Percentiles rank a stretch among this genome's conserved stretches.
Conservation (phyloP, 2,329 filamentous ascomycete genomes). For the Fusarium setosum region DNA sequence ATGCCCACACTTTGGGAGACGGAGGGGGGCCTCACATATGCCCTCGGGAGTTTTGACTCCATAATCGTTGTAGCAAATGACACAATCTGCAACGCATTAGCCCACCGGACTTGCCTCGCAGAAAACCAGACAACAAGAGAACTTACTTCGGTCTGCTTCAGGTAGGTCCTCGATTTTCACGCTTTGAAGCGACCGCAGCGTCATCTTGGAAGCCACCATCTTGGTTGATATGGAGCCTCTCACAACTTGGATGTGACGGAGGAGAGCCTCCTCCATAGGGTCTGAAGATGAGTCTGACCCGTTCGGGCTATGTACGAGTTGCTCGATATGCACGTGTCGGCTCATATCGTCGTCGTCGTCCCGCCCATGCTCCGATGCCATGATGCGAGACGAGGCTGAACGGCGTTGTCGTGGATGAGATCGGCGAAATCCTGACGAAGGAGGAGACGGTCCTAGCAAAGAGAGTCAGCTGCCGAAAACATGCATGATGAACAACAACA, state of each 20-base stretch:
- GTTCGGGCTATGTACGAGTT: conserved; percentile 10
- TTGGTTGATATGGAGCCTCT: conserved; percentile 57
- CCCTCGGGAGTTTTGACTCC: conserved; percentile 68
- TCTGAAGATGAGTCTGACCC: conserved; percentile 23
- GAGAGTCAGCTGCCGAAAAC: conserved; percentile 13
- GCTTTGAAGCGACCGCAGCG: conserved; percentile 58
- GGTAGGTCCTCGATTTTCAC: conserved; percentile 58
- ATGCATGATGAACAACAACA: neutral
- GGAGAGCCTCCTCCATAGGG: conserved; percentile 46
- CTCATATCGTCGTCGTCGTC: conserved; percentile 36
- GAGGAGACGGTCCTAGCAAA: conserved; percentile 33
- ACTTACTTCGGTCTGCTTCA: conserved; percentile 61
- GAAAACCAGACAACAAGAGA: neutral
- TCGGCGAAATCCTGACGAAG: conserved; percentile 41
- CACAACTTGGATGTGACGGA: conserved; percentile 58
- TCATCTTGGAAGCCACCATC: conserved; percentile 59
- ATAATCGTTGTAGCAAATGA: conserved; percentile 74
- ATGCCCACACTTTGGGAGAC: conserved; percentile 71
- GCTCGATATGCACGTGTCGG: conserved; percentile 27
- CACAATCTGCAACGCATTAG: conserved; percentile 59
- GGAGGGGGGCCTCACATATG: conserved; percentile 65
- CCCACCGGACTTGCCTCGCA: neutral
- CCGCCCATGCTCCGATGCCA: conserved; percentile 34
- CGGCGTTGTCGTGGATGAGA: conserved; percentile 43
- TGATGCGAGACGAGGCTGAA: conserved; percentile 35